Percentiles rank a stretch among this genome's conserved stretches.
phyloP scores from a whole-genome alignment of 2,329 filamentous ascomycete genomes.

The Colletotrichum orchidophilum region DNA sequence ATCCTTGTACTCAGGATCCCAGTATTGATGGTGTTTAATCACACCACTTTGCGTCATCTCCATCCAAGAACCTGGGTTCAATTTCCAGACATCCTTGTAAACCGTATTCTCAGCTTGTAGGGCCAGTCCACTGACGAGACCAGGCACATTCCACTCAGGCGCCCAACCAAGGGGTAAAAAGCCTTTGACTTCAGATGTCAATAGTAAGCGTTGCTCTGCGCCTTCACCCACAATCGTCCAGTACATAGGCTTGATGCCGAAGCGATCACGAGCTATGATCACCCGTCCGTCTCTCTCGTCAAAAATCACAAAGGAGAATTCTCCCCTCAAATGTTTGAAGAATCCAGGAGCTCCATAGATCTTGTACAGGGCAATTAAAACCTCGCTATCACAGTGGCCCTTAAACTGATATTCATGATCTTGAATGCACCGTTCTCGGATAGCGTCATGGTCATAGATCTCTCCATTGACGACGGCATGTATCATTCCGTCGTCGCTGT shows the following conservation, averaged over 20 bases:
- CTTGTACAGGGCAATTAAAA: slow-evolving; percentile 62
- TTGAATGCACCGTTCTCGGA: slow-evolving; percentile 47
- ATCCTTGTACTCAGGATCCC: slow-evolving; percentile 61
- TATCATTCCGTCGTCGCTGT: slow-evolving; percentile 45
- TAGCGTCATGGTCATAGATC: slow-evolving; percentile 61
- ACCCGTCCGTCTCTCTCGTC: slow-evolving; percentile 51
- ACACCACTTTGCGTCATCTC: slow-evolving; percentile 46
- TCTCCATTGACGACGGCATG: slow-evolving; percentile 69
- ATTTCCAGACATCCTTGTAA: slow-evolving; percentile 57
- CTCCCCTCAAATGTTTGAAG: slow-evolving; percentile 57
- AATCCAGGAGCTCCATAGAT: slow-evolving; percentile 51
- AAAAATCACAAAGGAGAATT: slow-evolving; percentile 63
- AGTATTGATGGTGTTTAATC: slow-evolving; percentile 56
- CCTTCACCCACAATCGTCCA: slow-evolving; percentile 47
- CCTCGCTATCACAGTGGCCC: slow-evolving; percentile 58
- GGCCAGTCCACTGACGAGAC: slow-evolving; percentile 55
- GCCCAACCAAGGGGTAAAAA: slow-evolving; percentile 61
- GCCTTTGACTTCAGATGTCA: slow-evolving; percentile 64
- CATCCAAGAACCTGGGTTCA: slow-evolving; percentile 55
- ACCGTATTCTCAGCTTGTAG: slow-evolving; percentile 55
- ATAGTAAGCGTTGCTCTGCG: slow-evolving; percentile 47
- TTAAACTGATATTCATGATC: slow-evolving; percentile 54
- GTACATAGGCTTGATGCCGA: slow-evolving; percentile 67
- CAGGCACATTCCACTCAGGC: slow-evolving; percentile 61
- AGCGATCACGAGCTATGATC: slow-evolving; percentile 61